Evolutionary conservation across 352 stramenopile genomes (phyloP), one percentile per base, ranked within the genome.

Genomic region (Pythium vanterpoolii): DNA sequence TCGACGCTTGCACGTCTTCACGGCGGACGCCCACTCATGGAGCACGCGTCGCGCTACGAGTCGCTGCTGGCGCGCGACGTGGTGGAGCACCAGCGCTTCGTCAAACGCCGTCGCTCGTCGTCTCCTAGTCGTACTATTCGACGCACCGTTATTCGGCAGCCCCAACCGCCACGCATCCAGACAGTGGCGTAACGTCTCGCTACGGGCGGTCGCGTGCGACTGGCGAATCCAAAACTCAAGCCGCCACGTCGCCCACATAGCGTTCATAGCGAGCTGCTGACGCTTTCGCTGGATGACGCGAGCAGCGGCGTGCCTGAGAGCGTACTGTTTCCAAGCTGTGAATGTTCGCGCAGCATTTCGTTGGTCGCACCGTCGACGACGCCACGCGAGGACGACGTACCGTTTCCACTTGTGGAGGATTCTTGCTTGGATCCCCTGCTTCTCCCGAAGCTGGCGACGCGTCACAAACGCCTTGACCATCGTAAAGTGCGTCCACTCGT

Each of bases 151-250:
- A 14, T 16, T 33, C 24, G 10, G 18, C 3, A 50, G 14, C 31
- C 8, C 26, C 26, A 39, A 48, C 2, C 44, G 50, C 60, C 60
- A 67, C 28, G 28, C 44, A 27, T 48, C 4, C 43, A 67, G 27
- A 30, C 33, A 52, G 16, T 21, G 44, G 5, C 46, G 60, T 23
- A 57, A 7, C 5, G 58, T n/a, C 6, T 26, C 49, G 2, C 2
- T 18, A 0, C n/a, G 6, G 1, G n/a, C 7, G 2, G 19, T 43
- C 30, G 21, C 16, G 0, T 57, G 59, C 1, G 28, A 52, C 13
- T 46, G 50, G 7, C 30, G 45, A n/a, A 67, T 52, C 60, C 60
- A 67, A 36, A 53, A 67, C 31, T 67, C 60, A 18, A 67, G 14
- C 11, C 60, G 36, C 60, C 60, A 67, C 21, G 26, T 38, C 30